These are phyloP conservation scores for Xylaria arbuscula DNA, from an alignment of 2,329 filamentous ascomycete species.

Conservation along the genomic window DNA sequence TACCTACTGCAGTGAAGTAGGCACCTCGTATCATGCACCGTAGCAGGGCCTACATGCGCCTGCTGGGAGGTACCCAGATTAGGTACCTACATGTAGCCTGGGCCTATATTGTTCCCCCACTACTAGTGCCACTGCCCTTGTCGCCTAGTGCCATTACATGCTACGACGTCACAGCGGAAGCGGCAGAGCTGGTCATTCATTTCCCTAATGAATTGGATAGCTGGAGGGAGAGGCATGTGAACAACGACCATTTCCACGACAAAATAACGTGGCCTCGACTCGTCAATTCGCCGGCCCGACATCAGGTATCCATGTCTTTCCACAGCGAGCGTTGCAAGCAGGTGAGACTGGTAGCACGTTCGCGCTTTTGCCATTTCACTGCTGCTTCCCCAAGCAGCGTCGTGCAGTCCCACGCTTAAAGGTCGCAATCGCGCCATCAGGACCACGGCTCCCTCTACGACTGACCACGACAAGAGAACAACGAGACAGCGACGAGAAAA, in stretches of 20 bases:
- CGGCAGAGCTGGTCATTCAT: background rate
- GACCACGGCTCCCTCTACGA: background rate
- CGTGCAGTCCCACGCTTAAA: background rate
- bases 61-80: no score
- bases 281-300: background rate
- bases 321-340: conserved; percentile 12
- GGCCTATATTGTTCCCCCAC: background rate
- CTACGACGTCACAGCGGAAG: conserved; percentile 28
- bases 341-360: conserved; percentile 20
- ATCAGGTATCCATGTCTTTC: conserved; percentile 21
- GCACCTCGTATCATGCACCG: no score
- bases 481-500: no score
- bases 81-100: no score
- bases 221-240: background rate
- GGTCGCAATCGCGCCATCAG: background rate
- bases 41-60: no score
- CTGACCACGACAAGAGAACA: background rate
- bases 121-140: no score
- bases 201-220: background rate
- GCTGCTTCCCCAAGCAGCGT: conserved; percentile 25
- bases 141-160: background rate
- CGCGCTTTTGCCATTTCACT: conserved; percentile 20
- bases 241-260: background rate
- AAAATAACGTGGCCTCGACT: background rate
- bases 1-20: no score